Evolutionary conservation across 345 rosid species (phyloP).

Genomic region (Eucalyptus cloeziana): DNA sequence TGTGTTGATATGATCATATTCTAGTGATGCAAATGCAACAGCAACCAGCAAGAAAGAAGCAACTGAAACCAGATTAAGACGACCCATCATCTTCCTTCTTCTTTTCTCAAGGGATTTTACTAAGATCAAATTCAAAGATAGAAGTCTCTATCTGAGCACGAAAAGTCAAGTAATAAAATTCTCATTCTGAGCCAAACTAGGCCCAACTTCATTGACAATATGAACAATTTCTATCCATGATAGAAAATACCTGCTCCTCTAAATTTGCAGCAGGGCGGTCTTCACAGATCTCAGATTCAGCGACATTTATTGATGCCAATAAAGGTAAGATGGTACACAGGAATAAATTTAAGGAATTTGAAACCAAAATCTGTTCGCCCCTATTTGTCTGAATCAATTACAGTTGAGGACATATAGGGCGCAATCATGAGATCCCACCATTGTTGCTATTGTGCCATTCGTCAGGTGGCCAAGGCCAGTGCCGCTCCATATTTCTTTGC

Average conservation of each 20-base stretch:
- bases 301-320: background rate
- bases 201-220: background rate
- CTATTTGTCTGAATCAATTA: background rate
- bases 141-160: background rate
- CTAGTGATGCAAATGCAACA: background rate
- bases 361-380: background rate
- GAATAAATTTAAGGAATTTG: background rate
- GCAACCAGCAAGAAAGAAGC: background rate
- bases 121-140: background rate
- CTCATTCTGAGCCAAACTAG: background rate
- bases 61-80: background rate
- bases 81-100: background rate
- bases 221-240: background rate
- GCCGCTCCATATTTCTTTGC: slow-evolving; percentile 66
- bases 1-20: background rate
- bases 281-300: background rate
- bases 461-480: slow-evolving; percentile 6
- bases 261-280: background rate
- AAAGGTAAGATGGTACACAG: background rate
- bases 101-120: background rate
- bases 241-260: background rate
- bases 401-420: slow-evolving; percentile 55
- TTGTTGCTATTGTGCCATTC: slow-evolving; percentile 13
- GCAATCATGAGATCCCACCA: slow-evolving; percentile 40
- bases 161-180: background rate